Evolutionary conservation across 148 eudicot genomes (phyloP), one percentile per base, ranked within the genome.

Genomic region (Fagopyrum esculentum): DNA sequence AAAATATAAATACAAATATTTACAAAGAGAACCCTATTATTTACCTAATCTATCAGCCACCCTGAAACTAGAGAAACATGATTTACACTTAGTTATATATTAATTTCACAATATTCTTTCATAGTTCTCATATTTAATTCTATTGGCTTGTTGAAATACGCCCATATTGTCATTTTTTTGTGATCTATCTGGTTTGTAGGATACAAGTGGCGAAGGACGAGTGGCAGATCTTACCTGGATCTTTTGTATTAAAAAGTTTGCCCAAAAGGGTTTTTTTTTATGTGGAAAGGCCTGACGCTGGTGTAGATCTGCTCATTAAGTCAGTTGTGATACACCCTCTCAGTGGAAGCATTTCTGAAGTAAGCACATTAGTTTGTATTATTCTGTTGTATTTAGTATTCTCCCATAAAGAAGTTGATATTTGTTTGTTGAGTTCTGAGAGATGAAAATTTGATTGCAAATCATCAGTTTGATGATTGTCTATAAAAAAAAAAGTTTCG

Each of bases 271-370:
- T 80, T 77, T 82, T 89, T 68, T 83, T 94, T 71, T 94, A 88
- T 74, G 64, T 94, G 74, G 98, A 91, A 84, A 97, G 98, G 16
- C 97, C 98, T 48, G 76, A 90, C 72, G 83, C 98, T 78, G 93
- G 96, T 22, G 77, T 88, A 4, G 88, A 94, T 77, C 40, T 91
- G 68, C 90, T 91, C 79, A 81, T 94, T 70, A 80, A 82, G 71
- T 89, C 97, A 70, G 93, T 88, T 5, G 73, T 64, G 19, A 76
- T 94, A 15, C 83, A 87, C 56, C 83, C 88, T 77, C 63, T 79
- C 35, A 72, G n/a, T 77, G 68, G 69, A 9, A 76, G 40, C 73
- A 78, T 77, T 44, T 50, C 30, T 82, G 49, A 74, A 35, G 85
- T 83, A 81, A 81, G 82, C 22, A 71, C 30, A 16, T 44, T 10